Conservation (phyloP, 306 rosid species). For the Rubus parviflorus region DNA sequence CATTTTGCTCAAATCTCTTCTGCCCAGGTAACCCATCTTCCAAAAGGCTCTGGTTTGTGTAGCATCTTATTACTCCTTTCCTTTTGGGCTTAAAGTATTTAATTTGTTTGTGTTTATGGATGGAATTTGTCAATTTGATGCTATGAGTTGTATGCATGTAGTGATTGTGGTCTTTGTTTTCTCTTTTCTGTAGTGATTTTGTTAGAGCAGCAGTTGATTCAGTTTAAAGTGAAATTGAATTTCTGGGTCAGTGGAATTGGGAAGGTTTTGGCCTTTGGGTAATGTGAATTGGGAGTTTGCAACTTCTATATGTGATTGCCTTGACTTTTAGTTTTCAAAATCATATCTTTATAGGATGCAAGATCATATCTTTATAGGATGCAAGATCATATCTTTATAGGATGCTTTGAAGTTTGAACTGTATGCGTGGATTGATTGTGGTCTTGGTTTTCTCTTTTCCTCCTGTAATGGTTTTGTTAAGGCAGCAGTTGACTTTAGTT, state of each 20-base stretch:
- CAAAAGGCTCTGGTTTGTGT: constrained; percentile 38
- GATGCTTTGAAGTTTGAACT: too few species aligned
- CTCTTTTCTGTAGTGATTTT: not conserved
- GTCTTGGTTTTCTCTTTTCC: not conserved
- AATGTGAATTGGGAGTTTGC: not conserved
- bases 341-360: not conserved
- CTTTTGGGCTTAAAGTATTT: not conserved
- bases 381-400: not conserved
- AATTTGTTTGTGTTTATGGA: not conserved
- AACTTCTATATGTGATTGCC: not conserved
- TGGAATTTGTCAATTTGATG: constrained; percentile 2
- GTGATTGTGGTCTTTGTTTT: constrained; percentile 8
- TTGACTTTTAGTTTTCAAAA: constrained; percentile 5
- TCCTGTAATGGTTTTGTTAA: not conserved
- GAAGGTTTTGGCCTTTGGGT: not conserved
- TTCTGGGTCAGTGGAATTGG: constrained; percentile 19
- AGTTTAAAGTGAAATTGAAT: constrained; percentile 12
- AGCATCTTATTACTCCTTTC: not conserved
- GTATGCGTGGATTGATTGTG: constrained; percentile 3
- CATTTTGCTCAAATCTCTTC: constrained; percentile 11
- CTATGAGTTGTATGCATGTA: not conserved
- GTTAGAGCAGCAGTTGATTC: constrained; percentile 6
- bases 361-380: not conserved
- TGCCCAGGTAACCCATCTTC: not conserved
- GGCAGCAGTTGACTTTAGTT: constrained; percentile 6